Evolutionary conservation across 371 early-diverging fungal species (phyloP).

Genomic region (Actinomortierella wolfii): DNA sequence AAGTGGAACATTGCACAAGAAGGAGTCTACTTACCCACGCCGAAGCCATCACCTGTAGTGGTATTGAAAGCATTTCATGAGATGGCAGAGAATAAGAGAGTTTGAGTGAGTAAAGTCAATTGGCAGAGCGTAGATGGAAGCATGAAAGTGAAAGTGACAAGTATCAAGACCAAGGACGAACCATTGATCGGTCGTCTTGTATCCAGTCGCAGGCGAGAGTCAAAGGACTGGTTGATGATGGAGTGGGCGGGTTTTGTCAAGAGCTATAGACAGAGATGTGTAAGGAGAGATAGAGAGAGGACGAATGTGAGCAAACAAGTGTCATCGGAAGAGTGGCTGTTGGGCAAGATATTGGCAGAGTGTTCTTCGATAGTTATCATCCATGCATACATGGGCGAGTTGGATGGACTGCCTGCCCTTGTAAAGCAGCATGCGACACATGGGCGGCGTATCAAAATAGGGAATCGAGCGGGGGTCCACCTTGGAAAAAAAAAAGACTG

Average conservation of each 20-base stretch:
- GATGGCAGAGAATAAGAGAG: too few species aligned
- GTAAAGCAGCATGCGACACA: conserved; percentile 80
- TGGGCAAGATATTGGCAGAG: too few species aligned
- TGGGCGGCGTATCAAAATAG: conserved; percentile 45
- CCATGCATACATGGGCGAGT: conserved; percentile 63
- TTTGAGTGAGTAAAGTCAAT: too few species aligned
- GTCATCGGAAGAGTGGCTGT: too few species aligned
- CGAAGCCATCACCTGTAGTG: conserved; percentile 91
- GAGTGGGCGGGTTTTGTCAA: conserved; percentile 71
- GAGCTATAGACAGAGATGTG: conserved; percentile 19
- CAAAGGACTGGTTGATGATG: conserved; percentile 85
- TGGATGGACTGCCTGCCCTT: conserved; percentile 78
- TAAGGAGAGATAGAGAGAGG: not conserved
- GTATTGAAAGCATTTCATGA: too few species aligned
- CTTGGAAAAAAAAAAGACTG: conserved; percentile 9
- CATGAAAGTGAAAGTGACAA: too few species aligned
- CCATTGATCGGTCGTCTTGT: conserved; percentile 73
- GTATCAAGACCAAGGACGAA: too few species aligned
- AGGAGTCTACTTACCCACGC: conserved; percentile 59
- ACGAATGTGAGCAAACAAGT: too few species aligned
- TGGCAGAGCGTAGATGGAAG: too few species aligned
- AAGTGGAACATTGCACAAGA: too few species aligned
- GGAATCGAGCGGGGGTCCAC: conserved; percentile 29
- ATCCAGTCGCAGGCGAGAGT: conserved; percentile 76
- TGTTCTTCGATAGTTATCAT: not conserved